Evolutionary conservation across 2,329 filamentous ascomycete genomes (phyloP), one percentile per base, ranked within the genome.

Genomic region (Paraphoma chrysanthemicola): DNA sequence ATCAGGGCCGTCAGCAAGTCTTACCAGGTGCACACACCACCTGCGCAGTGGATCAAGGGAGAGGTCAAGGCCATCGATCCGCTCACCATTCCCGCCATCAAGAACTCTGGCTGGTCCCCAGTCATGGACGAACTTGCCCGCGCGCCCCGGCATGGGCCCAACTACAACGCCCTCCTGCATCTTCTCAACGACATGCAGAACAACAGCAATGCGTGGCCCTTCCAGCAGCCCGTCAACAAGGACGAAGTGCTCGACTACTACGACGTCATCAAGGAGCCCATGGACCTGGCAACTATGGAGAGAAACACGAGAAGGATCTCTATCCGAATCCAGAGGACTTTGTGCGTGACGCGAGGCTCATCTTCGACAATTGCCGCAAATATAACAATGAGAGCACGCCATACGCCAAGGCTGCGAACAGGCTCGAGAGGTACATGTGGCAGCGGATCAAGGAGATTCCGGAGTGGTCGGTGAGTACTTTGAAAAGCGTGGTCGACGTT

Each of bases 211-310:
- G 91, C 93, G 0, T 99, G 95, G 95, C 95, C 95, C 0, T 99
- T 99, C 82, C 85, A 95, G 31, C 87, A 92, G 28, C 94, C 95
- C 0, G 95, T 99, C 64, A 97, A 96, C 75, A 89, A 90, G 64
- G 95, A 99, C 69, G 95, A 98, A 65, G 95, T 99, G 0, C 88
- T 92, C n/a, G 95, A 99, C 76, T 99, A 99, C 80, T 98, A 98
- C 81, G 92, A 97, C 57, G 93, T 98, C 59, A 99, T 99, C 81
- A 93, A 93, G 73, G 91, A 97, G 76, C 95, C 95, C 36, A 99
- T 99, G 95, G 95, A 97, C 73, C 83, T 97, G 46, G 89, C 87
- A 46, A 97, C 93, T 17, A 98, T 99, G 94, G 95, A 98, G 88
- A 87, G 66, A 96, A 96, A 78, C 89, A 97, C 62, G 93, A 98